Conservation (phyloP, 441 rosid genomes). For the Hypseocharis bilobata region DNA sequence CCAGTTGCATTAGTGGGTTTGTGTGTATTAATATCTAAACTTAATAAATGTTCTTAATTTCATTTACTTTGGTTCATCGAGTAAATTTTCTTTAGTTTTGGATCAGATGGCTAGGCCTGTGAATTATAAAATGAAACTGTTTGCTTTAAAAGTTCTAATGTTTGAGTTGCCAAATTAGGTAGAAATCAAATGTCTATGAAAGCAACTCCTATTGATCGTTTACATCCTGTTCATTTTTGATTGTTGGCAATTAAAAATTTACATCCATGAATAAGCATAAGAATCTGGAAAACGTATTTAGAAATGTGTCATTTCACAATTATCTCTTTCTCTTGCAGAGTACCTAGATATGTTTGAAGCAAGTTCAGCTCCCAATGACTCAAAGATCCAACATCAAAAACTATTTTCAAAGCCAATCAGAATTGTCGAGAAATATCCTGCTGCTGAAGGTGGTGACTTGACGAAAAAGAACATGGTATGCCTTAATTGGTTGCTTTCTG, state of each 20-base stretch:
- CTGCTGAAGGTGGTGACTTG: conserved; percentile 64
- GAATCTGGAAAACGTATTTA: conserved; percentile 3
- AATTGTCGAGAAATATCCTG: conserved; percentile 69
- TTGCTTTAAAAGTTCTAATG: background rate
- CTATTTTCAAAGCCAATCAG: conserved; percentile 66
- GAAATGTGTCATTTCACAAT: conserved; percentile 9
- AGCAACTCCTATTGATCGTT: background rate
- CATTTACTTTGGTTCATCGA: too few relatives aligned
- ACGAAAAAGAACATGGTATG: conserved; percentile 82
- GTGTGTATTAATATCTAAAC: too few relatives aligned
- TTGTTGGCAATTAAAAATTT: background rate
- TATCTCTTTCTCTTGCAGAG: conserved; percentile 38
- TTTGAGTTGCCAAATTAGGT: background rate
- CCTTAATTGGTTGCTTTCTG: conserved; percentile 86
- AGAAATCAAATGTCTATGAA: background rate
- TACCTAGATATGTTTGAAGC: conserved; percentile 70
- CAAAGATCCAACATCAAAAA: conserved; percentile 49
- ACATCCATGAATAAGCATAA: background rate
- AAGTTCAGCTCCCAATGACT: conserved; percentile 55
- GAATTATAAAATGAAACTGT: background rate
- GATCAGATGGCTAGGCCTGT: background rate
- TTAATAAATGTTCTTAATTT: too few relatives aligned
- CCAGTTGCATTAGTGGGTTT: too few relatives aligned
- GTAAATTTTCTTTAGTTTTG: background rate
- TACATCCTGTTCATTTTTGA: background rate